phyloP scores from a whole-genome alignment of 371 early-diverging fungal genomes.

The Blakeslea trispora region DNA sequence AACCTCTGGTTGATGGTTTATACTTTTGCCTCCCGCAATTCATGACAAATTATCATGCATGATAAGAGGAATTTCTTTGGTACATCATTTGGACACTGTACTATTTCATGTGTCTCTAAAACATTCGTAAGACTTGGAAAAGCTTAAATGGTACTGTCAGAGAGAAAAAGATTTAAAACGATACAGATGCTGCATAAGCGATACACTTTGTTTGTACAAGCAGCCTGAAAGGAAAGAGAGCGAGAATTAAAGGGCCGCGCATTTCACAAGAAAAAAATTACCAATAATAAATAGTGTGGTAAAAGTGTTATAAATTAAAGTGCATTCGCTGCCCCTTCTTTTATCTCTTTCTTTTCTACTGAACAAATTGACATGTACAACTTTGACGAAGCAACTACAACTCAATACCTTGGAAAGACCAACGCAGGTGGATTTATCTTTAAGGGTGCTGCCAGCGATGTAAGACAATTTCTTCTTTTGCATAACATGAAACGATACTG shows the following conservation, averaged over 20 bases:
- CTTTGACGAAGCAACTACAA: constrained; percentile 23
- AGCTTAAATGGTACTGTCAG: too few relatives aligned
- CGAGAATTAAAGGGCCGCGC: too few relatives aligned
- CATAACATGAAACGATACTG: neutral
- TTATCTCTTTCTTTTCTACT: constrained; percentile 14
- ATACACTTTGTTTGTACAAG: too few relatives aligned
- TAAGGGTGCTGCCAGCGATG: constrained; percentile 12
- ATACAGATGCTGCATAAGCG: neutral
- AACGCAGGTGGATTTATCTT: constrained; percentile 6
- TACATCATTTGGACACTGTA: too few relatives aligned
- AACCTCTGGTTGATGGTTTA: too few relatives aligned
- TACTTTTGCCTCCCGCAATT: too few relatives aligned
- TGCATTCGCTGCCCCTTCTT: constrained; percentile 1
- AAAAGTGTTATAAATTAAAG: neutral
- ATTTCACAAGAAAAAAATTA: neutral
- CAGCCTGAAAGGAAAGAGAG: too few relatives aligned
- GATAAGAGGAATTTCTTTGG: too few relatives aligned
- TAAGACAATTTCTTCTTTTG: neutral
- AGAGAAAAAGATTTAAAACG: too few relatives aligned
- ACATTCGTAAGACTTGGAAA: too few relatives aligned
- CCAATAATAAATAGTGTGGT: neutral
- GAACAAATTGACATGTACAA: neutral
- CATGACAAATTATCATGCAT: too few relatives aligned
- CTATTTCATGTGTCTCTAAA: too few relatives aligned
- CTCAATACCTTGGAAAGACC: constrained; percentile 13